phyloP scores from a whole-genome alignment of 1,139 yeast species.

The Yamadazyma epiphylla region DNA sequence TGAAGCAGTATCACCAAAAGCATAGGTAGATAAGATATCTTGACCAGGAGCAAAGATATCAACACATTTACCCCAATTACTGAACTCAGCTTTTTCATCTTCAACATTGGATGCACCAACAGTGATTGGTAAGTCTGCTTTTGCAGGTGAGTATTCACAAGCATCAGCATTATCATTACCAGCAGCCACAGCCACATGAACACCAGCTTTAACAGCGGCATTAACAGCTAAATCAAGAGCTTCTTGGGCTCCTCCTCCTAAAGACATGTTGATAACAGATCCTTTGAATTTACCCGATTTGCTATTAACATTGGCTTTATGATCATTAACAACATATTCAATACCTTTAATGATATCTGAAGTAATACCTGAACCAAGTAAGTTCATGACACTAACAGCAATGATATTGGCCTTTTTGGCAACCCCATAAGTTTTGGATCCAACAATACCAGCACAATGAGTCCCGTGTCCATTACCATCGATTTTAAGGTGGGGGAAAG shows the following conservation, averaged over 20 bases:
- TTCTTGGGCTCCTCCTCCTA: slow-evolving; percentile 79
- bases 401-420: slow-evolving; percentile 72
- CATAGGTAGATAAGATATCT: slow-evolving; percentile 78
- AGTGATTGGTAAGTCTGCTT: slow-evolving; percentile 70
- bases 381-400: slow-evolving; percentile 74
- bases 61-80: slow-evolving; percentile 82
- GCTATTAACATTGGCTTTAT: slow-evolving; percentile 52
- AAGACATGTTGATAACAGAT: slow-evolving; percentile 85
- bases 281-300: slow-evolving; percentile 70
- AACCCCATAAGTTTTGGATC: slow-evolving; percentile 70
- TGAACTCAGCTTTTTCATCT: slow-evolving; percentile 74
- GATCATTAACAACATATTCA: slow-evolving; percentile 70
- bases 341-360: slow-evolving; percentile 81
- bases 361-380: slow-evolving; percentile 77
- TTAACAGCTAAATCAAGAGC: slow-evolving; percentile 79
- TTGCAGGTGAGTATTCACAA: slow-evolving; percentile 79
- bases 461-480: slow-evolving; percentile 97
- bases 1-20: slow-evolving; percentile 84
- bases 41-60: slow-evolving; percentile 86
- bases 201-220: slow-evolving; percentile 78
- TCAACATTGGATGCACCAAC: slow-evolving; percentile 81
- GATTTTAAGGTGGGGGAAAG: slow-evolving; percentile 71
- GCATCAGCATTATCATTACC: slow-evolving; percentile 87
- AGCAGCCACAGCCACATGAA: slow-evolving; percentile 85
- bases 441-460: slow-evolving; percentile 86